These are phyloP conservation scores for Kuraishia ogatae DNA, from an alignment of 805 yeast genomes.

Conservation along the genomic window DNA sequence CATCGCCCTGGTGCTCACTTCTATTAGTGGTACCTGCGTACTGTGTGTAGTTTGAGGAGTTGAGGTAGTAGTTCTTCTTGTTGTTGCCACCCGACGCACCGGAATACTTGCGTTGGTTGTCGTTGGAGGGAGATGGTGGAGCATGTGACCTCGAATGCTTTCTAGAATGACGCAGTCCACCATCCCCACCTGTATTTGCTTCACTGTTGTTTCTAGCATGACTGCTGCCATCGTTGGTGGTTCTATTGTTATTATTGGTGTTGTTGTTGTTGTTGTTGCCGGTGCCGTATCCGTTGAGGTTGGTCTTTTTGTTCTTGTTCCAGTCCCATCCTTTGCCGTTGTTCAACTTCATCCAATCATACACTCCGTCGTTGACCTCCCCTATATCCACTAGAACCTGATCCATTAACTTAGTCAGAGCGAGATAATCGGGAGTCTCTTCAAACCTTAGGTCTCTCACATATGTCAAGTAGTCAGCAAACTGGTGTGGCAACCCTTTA, in stretches of 20 bases:
- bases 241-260: conserved; percentile 10
- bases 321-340: conserved; percentile 81
- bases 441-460: conserved; percentile 68
- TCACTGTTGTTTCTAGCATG: conserved; percentile 10
- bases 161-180: neutral
- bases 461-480: conserved; percentile 63
- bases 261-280: conserved; percentile 15
- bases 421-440: conserved; percentile 72
- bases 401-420: conserved; percentile 52
- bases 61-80: conserved; percentile 3
- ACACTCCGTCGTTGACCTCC: conserved; percentile 54
- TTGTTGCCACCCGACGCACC: conserved; percentile 5
- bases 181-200: neutral
- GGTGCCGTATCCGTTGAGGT: conserved; percentile 71
- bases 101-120: conserved; percentile 4
- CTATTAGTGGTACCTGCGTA: conserved; percentile 1
- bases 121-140: conserved; percentile 13
- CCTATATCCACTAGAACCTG: conserved; percentile 50
- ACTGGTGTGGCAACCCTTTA: conserved; percentile 59
- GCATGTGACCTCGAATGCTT: conserved; percentile 9
- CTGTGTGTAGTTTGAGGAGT: conserved; percentile 2
- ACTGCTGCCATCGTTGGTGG: conserved; percentile 10
- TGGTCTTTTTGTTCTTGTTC: conserved; percentile 65
- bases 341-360: conserved; percentile 77
- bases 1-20: conserved; percentile 2